These are phyloP conservation scores for Paraglomus brasilianum DNA, from an alignment of 192 early-diverging fungal genomes.

Conservation along the genomic window DNA sequence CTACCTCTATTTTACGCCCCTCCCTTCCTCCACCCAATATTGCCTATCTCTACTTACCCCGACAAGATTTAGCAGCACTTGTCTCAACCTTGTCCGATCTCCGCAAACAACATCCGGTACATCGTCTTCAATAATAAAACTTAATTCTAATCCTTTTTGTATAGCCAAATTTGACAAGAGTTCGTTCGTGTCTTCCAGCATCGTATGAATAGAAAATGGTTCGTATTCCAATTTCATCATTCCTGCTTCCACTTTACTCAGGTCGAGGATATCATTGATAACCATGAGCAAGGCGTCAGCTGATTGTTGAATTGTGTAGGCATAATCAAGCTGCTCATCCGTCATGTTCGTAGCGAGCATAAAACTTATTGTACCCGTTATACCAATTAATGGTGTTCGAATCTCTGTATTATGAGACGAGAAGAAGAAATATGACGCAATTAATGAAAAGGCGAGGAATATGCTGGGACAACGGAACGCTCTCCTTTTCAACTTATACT, in stretches of 20 bases:
- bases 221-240: constrained; percentile 78
- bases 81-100: constrained; percentile 72
- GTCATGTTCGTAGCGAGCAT: constrained; percentile 75
- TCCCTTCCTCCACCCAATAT: background rate
- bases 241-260: constrained; percentile 82
- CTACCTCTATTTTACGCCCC: too few relatives aligned
- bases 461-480: too few relatives aligned
- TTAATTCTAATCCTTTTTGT: constrained; percentile 68
- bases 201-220: constrained; percentile 59
- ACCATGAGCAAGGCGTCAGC: constrained; percentile 74
- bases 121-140: constrained; percentile 67
- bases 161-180: constrained; percentile 68
- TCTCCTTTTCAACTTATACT: background rate
- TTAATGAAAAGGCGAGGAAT: background rate
- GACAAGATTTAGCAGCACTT: constrained; percentile 78
- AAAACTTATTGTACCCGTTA: constrained; percentile 73
- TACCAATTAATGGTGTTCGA: constrained; percentile 80
- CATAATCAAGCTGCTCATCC: constrained; percentile 74
- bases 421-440: background rate
- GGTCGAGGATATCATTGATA: constrained; percentile 82
- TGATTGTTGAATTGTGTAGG: constrained; percentile 73
- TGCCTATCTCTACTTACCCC: constrained; percentile 46
- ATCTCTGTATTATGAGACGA: constrained; percentile 49
- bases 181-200: constrained; percentile 72
- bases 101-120: constrained; percentile 69